Percentiles rank a stretch among this genome's conserved stretches.
These are phyloP conservation scores for Trichoderma simmonsii DNA, from an alignment of 2,329 filamentous ascomycete genomes.

Conservation along the genomic window DNA sequence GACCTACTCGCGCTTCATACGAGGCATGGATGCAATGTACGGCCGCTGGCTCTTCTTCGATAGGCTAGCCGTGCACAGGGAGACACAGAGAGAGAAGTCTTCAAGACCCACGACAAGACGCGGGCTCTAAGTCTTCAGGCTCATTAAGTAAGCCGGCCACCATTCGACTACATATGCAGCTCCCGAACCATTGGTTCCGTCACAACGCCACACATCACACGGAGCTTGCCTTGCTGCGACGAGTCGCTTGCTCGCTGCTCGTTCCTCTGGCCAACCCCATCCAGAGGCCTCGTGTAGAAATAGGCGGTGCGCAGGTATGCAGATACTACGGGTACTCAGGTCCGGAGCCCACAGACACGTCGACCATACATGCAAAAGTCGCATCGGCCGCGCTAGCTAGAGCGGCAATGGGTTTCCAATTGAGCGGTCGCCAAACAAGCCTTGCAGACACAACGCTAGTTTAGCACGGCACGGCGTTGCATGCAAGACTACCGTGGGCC, in stretches of 20 bases:
- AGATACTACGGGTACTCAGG: constrained; percentile 4
- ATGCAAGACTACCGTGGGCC: constrained; percentile 19
- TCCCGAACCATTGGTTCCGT: background rate
- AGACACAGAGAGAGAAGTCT: background rate
- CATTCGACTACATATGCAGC: background rate
- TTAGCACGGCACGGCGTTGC: constrained; percentile 16
- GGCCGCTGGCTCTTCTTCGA: background rate
- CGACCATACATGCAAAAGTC: constrained; percentile 19
- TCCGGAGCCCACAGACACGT: constrained; percentile 19
- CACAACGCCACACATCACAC: background rate
- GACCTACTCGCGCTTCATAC: background rate
- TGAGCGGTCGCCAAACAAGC: constrained; percentile 21
- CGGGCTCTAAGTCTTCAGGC: background rate
- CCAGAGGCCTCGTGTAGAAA: background rate
- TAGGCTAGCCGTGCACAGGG: background rate
- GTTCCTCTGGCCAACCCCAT: background rate
- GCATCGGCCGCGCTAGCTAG: constrained; percentile 18
- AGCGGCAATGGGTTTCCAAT: constrained; percentile 23
- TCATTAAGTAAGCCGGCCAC: background rate
- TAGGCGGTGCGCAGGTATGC: constrained; percentile 15
- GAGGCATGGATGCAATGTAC: background rate
- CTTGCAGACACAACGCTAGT: constrained; percentile 8
- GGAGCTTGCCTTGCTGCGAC: background rate
- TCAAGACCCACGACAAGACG: background rate
- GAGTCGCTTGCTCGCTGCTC: background rate